Evolutionary conservation across 2,329 filamentous ascomycete genomes (phyloP), one percentile per base, ranked within the genome.

Genomic region (Blumeriella jaapii): DNA sequence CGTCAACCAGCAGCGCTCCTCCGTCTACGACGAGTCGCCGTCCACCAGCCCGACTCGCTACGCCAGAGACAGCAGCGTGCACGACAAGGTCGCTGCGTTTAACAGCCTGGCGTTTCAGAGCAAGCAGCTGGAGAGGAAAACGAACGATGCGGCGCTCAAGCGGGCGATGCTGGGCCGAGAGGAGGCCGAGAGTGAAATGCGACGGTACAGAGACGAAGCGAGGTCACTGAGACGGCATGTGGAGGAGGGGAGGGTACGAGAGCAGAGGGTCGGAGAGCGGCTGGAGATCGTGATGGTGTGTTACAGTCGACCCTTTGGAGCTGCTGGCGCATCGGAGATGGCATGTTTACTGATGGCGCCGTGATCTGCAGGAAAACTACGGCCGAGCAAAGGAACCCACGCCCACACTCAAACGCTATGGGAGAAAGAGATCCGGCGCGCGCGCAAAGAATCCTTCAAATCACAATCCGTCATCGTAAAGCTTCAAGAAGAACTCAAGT

Each of bases 401-500:
- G 67, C 70, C 24, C 74, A 79, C 52, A 76, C 74, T 7, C 71
- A 78, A 55, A 61, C 71, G 13, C 58, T 81, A 7, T 83, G 78
- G 70, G 79, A 84, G 50, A 83, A 83, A 54, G 79, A 84, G 55
- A 75, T 82, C 27, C 69, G 78, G 36, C 67, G 74, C 37, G 68
- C 72, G 7, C 66, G 77, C 31, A 84, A 84, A 49, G 80, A 84
- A 48, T 75, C 74, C 2, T 83, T 82, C 65, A 83, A 82, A 53
- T 69, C 72, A n/a, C 77, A 82, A 47, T 82, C 78, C 2, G 59
- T 63, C 8, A 67, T 78, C 19, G 71, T 83, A 48, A 82, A 82
- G 53, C 55, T 79, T n/a, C 78, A 83, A 53, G 79, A 83, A 48
- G 78, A 84, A 49, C 65, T 82, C 44, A 83, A 83, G 54, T 61